A percentile compares a stretch with the other conserved stretches of the same genome.
These are phyloP conservation scores for Rhizopogon rudus DNA, from an alignment of 768 basidiomycete species.

Conservation along the genomic window DNA sequence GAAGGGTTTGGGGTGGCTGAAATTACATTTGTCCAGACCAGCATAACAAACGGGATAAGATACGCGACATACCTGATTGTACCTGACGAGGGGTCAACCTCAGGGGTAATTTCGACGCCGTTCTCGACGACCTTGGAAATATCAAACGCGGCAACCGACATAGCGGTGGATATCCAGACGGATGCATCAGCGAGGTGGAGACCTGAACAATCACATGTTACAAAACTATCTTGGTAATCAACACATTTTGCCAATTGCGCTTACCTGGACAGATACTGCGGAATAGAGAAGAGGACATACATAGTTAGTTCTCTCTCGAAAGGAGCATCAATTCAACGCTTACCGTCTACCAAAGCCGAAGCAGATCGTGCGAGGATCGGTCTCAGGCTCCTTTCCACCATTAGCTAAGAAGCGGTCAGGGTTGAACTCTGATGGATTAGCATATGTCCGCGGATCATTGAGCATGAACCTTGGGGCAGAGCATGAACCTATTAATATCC, in stretches of 20 bases:
- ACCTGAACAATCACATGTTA: constrained; percentile 27
- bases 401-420: constrained; percentile 54
- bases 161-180: constrained; percentile 38
- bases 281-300: not conserved
- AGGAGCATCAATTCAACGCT: constrained; percentile 13
- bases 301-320: constrained; percentile 4
- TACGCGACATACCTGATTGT: constrained; percentile 52
- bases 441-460: constrained; percentile 35
- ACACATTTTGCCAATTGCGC: not conserved
- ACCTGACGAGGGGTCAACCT: constrained; percentile 53
- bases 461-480: constrained; percentile 24
- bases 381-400: constrained; percentile 34
- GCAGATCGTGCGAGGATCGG: constrained; percentile 54
- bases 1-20: constrained; percentile 59
- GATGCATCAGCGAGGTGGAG: constrained; percentile 49
- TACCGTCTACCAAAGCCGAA: constrained; percentile 70
- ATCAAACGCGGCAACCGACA: constrained; percentile 44
- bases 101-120: constrained; percentile 45
- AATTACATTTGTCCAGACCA: not conserved
- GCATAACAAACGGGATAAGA: not conserved
- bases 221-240: constrained; percentile 10
- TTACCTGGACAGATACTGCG: constrained; percentile 25
- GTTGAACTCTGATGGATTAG: constrained; percentile 49
- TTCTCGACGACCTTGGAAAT: constrained; percentile 41
- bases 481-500: not conserved